Evolutionary conservation across 2,329 filamentous ascomycete species (phyloP).

Genomic region (Talaromyces rugulosus): DNA sequence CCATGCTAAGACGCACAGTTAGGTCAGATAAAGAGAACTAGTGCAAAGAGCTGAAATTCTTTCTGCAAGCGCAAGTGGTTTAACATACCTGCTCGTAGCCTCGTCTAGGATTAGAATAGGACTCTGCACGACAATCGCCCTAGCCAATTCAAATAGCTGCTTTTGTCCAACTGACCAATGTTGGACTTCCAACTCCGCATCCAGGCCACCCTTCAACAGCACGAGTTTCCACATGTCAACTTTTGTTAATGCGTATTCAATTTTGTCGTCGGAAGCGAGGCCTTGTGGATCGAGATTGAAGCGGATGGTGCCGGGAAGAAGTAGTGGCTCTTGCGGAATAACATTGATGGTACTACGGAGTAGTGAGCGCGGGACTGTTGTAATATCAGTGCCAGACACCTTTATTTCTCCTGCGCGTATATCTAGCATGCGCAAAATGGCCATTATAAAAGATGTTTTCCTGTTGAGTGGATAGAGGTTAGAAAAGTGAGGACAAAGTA

Average conservation of each 20-base stretch:
- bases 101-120: slow-evolving; percentile 44
- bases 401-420: slow-evolving; percentile 34
- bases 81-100: slow-evolving; percentile 29
- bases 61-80: not conserved
- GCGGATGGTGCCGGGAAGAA: slow-evolving; percentile 38
- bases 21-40: not conserved
- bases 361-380: slow-evolving; percentile 30
- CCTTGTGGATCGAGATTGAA: slow-evolving; percentile 37
- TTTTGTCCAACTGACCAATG: slow-evolving; percentile 56
- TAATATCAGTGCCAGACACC: slow-evolving; percentile 40
- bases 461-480: not conserved
- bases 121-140: slow-evolving; percentile 51
- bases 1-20: slow-evolving; percentile 40
- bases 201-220: slow-evolving; percentile 29
- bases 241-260: slow-evolving; percentile 31
- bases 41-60: not conserved
- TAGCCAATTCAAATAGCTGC: slow-evolving; percentile 60
- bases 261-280: slow-evolving; percentile 24
- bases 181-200: slow-evolving; percentile 43
- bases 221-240: slow-evolving; percentile 33
- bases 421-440: slow-evolving; percentile 40
- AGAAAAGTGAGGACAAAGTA: no score
- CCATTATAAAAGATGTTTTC: slow-evolving; percentile 39
- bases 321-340: slow-evolving; percentile 41
- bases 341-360: slow-evolving; percentile 39